Evolutionary conservation across 768 basidiomycete genomes (phyloP), one percentile per base, ranked within the genome.

Genomic region (Pulveroboletus sp.): DNA sequence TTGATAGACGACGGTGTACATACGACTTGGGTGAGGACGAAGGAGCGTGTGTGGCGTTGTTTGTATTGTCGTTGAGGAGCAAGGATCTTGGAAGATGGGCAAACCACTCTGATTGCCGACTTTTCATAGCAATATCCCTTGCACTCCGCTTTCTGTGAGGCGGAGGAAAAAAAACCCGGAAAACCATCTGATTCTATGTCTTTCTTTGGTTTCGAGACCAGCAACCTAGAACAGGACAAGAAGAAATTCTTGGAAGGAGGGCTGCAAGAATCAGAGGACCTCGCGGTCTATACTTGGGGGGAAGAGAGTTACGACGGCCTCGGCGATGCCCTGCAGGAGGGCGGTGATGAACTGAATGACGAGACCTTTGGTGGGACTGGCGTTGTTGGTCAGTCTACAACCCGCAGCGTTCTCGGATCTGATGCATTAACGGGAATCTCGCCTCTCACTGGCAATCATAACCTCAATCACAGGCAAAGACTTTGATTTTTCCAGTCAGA

Each of bases 211-310:
- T 80, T 90, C 64, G 76, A 83, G 70, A 68, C 75, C 36, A 72
- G 69, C 63, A 75, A 77, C 68, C 65, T 87, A 68, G 85, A 88
- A 70, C 74, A 78, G 52, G 81, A 85, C 65, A 81, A 76, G 64
- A 76, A 73, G 62, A 76, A 69, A 57, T 81, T 82, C 61, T 69
- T 78, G 47, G 74, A 77, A 44, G 69, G 72, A 18, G 69, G 65
- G 6, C 56, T 66, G 14, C 76, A 83, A 43, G 80, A 83, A 57
- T 74, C 79, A 41, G 93, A 91, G 63, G 86, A 93, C 71, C 73
- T 96, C 54, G 86, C 90, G 3, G 89, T 93, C 41, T 94, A 91
- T 69, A 91, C 86, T 39, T 96, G 91, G 91, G 92, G 89, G 10
- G 87, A 89, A 58, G 89, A 89, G 36, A 83, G 82, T 57, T 93